Percentiles rank a stretch among this genome's conserved stretches.
phyloP scores from a whole-genome alignment of 208 protist genomes.

The Phytomonas francai region DNA sequence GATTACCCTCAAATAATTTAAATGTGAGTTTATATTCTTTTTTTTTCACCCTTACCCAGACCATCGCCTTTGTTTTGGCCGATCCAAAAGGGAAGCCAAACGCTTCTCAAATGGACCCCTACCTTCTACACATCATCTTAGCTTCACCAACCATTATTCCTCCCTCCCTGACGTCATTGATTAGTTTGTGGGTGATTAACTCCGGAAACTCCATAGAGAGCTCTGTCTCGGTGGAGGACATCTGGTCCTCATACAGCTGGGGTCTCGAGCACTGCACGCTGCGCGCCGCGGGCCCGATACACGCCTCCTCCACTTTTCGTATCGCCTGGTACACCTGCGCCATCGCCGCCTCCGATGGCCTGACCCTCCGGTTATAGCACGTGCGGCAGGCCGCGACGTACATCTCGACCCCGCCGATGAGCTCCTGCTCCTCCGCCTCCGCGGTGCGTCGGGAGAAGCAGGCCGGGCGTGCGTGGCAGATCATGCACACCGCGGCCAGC shows the following conservation, averaged over 20 bases:
- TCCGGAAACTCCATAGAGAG: background rate
- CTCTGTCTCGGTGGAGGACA: background rate
- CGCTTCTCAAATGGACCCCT: background rate
- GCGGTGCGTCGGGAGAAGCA: conserved; percentile 84
- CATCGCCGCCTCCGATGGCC: conserved; percentile 2
- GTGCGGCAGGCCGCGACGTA: conserved; percentile 90
- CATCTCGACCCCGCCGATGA: conserved; percentile 92
- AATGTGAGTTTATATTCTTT: conserved; percentile 4
- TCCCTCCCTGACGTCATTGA: background rate
- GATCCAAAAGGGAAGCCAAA: background rate
- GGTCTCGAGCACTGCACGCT: background rate
- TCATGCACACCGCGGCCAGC: conserved; percentile 89
- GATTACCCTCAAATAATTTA: background rate
- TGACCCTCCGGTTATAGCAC: conserved; percentile 44
- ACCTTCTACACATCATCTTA: background rate
- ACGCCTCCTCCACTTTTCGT: conserved; percentile 12
- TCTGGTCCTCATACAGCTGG: background rate
- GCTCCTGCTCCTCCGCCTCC: conserved; percentile 43
- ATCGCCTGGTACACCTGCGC: conserved; percentile 2
- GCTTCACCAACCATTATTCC: background rate
- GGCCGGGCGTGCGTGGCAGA: conserved; percentile 70
- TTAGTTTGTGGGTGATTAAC: background rate
- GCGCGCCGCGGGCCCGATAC: background rate
- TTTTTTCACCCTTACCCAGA: background rate
- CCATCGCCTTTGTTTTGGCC: background rate